Evolutionary conservation across 139 green algal species (phyloP), one percentile per base, ranked within the genome.

Genomic region (Bryopsis sp.): DNA sequence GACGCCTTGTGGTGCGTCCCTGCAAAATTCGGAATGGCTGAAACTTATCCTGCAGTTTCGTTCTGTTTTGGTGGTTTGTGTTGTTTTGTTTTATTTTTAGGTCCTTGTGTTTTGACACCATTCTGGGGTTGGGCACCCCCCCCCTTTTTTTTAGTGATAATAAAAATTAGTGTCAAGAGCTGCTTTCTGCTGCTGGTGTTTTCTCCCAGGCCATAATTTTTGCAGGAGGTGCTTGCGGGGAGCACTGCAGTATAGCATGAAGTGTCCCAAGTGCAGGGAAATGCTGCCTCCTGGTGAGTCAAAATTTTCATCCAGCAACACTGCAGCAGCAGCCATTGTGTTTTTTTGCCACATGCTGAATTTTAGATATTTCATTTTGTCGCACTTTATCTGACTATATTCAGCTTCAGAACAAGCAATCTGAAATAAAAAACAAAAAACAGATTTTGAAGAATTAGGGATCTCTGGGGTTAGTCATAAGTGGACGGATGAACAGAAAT

Each of bases 241-340:
- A 24, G 43, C 72, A 0, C 39, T 81, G 43, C 48, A 47, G 24
- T 50, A 72, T 50, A 73, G 71, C 34, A 48, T 63, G 37, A 65
- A 64, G 29, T 81, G 76, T 62, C 76, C 76, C 29, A 67, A 81
- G 58, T 81, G 76, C 72, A 48, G 76, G 2, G 61, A 67, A 31
- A 36, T 4, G 0, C 63, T 81, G 28, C 48, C 76, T 19, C 24
- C 67, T 34, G 65, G 68, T 74, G 58, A 68, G 67, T 26, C 33
- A 48, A 1, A 43, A 19, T 19, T 54, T 54, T 11, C 43, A 19
- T 54, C 43, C 43, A 54, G 15, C 11, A 54, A 54, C 43, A 26
- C 19, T 11, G 43, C 11, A 19, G 43, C 19, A 26, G 11, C 11
- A 11, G 19, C 11, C 15, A 54, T 54, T 54, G 43, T 19, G 19